Evolutionary conservation across 768 basidiomycete genomes (phyloP).

Genomic region (Rickenella mellea): DNA sequence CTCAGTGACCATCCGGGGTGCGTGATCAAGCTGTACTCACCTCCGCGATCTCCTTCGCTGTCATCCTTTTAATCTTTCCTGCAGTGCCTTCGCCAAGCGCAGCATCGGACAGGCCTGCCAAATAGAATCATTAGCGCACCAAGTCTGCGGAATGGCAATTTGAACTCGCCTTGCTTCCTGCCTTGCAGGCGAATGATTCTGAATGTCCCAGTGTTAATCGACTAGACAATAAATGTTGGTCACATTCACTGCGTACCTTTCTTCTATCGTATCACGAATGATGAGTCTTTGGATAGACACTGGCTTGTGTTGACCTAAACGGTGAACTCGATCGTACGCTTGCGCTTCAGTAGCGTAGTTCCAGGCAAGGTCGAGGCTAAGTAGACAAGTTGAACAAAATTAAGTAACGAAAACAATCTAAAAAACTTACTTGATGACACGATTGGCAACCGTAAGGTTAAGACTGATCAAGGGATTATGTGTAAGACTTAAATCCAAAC

Average conservation of each 20-base stretch:
- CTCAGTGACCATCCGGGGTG: too few relatives aligned
- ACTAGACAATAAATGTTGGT: not conserved
- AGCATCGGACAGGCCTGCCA: constrained; percentile 52
- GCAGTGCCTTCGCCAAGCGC: constrained; percentile 63
- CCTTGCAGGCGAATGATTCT: constrained; percentile 66
- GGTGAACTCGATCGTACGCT: constrained; percentile 52
- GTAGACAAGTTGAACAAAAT: not conserved
- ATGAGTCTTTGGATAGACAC: constrained; percentile 62
- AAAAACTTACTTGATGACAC: constrained; percentile 50
- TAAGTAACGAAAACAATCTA: not conserved
- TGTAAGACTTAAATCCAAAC: not conserved
- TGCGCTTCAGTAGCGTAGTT: constrained; percentile 66
- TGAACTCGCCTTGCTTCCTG: constrained; percentile 42
- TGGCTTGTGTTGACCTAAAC: constrained; percentile 60
- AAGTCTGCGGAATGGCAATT: too few relatives aligned
- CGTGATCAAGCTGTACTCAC: too few relatives aligned
- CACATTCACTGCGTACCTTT: constrained; percentile 35
- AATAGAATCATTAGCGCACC: not conserved
- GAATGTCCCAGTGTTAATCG: not conserved
- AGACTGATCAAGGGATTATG: constrained; percentile 16
- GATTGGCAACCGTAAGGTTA: constrained; percentile 60
- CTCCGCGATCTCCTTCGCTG: constrained; percentile 59
- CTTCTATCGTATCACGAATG: constrained; percentile 63
- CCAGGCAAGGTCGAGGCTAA: constrained; percentile 66
- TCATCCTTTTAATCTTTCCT: constrained; percentile 51